Evolutionary conservation across 306 rosid genomes (phyloP), one percentile per base, ranked within the genome.

Genomic region (Clitoria ternatea): DNA sequence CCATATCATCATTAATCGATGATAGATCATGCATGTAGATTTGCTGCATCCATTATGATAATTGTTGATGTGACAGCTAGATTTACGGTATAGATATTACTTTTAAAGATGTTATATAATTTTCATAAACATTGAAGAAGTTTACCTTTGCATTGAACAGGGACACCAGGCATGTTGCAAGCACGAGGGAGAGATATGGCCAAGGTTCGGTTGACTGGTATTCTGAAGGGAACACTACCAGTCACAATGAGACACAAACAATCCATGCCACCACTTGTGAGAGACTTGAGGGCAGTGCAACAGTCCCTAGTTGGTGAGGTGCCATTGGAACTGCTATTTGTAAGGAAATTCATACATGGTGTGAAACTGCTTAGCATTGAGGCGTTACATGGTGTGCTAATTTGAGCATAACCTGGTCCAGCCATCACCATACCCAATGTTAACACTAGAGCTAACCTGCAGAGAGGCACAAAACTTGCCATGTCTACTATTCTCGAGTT

Each of bases 111-210:
- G n/a, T n/a, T n/a, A n/a, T n/a, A n/a, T n/a, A n/a, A n/a, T n/a
- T n/a, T n/a, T n/a, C n/a, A n/a, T 5, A 64, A 22, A 3, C 3
- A 63, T 19, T 15, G 69, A 17, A 47, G 54, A 55, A 42, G 2
- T 15, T 1, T 80, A 85, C 85, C 78, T 77, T 82, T 83, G 85
- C 90, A 90, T 69, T 87, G 96, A 73, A 94, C 66, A 0, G 94
- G 92, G 62, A 94, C 88, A 23, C 88, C 85, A 0, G 91, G 79
- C 85, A 86, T 72, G 77, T 86, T 86, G 83, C 98, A 94, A 29
- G 94, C 97, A 17, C 90, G 89, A 67, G 97, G 96, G 53, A 90
- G 98, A 68, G 96, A 83, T 22, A 89, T 61, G 73, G 91, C 99
- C 12, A 86, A 59, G 1, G 95, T 61, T 30, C 90, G 70, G 39